These are phyloP conservation scores for Nicotiana otophora DNA, from an alignment of 257 asterid species.

Conservation along the genomic window DNA sequence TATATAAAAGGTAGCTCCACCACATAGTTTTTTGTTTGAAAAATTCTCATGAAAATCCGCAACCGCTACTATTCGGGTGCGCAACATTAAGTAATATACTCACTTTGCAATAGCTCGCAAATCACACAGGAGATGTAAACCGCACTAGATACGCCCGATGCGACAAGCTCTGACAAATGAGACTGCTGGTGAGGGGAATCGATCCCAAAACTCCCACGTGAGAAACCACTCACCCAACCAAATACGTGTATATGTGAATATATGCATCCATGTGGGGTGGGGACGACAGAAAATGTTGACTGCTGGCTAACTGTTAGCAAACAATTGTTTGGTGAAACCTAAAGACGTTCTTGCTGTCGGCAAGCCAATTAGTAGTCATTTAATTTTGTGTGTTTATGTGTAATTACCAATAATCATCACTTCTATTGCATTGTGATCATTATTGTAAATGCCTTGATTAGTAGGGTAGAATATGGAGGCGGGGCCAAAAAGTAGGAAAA, in stretches of 20 bases:
- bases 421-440: background rate
- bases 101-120: no score
- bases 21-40: no score
- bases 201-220: no score
- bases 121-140: no score
- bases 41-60: fast-evolving
- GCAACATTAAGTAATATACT: no score
- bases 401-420: background rate
- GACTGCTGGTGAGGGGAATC: no score
- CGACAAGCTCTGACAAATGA: no score
- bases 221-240: no score
- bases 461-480: background rate
- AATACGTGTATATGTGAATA: background rate
- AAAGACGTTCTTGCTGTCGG: background rate
- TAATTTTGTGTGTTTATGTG: no score
- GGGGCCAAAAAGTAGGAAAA: background rate
- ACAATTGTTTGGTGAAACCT: background rate
- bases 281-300: background rate
- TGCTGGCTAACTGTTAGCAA: background rate
- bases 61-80: no score
- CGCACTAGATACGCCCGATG: no score
- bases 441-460: background rate
- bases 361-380: background rate
- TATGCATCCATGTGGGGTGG: background rate
- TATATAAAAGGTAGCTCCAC: no score